These are phyloP conservation scores for Lactarius psammicola DNA, from an alignment of 768 basidiomycete species.

Conservation along the genomic window DNA sequence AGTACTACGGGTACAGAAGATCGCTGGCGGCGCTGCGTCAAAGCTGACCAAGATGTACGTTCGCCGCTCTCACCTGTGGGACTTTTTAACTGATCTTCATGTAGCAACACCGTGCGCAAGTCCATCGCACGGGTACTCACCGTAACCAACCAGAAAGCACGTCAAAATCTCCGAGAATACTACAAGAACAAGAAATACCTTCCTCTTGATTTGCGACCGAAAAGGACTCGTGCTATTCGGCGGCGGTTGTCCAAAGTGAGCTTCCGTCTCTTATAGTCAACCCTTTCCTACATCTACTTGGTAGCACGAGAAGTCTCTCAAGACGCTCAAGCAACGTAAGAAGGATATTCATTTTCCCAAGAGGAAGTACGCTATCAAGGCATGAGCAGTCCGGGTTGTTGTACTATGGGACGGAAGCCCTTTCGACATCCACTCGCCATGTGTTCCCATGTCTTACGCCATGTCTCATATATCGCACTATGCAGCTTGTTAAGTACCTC, in stretches of 20 bases:
- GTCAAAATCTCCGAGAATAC: conserved; percentile 94
- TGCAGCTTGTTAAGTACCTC: conserved; percentile 6
- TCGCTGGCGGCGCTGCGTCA: conserved; percentile 90
- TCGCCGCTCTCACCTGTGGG: not conserved
- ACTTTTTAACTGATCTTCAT: conserved; percentile 12
- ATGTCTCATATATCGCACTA: conserved; percentile 24
- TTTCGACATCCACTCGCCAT: conserved; percentile 35
- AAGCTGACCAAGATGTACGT: conserved; percentile 98
- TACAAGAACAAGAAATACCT: conserved; percentile 97
- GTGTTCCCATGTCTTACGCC: conserved; percentile 36
- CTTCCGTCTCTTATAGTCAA: conserved; percentile 11
- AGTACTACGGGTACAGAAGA: conserved; percentile 94
- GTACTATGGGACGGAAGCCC: conserved; percentile 31
- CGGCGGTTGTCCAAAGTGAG: conserved; percentile 87
- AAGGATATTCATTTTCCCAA: conserved; percentile 91
- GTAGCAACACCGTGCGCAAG: conserved; percentile 93
- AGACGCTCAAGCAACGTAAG: conserved; percentile 93
- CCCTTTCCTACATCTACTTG: conserved; percentile 11
- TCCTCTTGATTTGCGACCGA: conserved; percentile 94
- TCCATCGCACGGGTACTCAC: conserved; percentile 98
- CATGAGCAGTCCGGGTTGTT: conserved; percentile 45
- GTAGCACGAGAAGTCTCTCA: conserved; percentile 78
- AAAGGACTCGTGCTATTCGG: conserved; percentile 98
- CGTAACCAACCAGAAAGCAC: conserved; percentile 97
- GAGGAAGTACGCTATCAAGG: conserved; percentile 95